phyloP scores from a whole-genome alignment of 1,284 basidiomycete species.

The Leccinum pachyderme region DNA sequence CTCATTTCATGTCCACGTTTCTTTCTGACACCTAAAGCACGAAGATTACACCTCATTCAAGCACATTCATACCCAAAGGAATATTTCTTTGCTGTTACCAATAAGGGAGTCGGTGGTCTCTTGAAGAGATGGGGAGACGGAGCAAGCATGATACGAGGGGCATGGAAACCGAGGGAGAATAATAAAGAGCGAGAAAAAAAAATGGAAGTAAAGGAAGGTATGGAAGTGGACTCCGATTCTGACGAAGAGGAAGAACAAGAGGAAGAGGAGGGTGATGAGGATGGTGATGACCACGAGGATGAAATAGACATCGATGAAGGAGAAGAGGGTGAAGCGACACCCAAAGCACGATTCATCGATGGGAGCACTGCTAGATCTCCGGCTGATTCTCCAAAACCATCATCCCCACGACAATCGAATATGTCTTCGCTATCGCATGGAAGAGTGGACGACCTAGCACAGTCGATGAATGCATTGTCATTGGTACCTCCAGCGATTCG shows the following conservation, averaged over 20 bases:
- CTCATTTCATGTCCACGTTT: constrained; percentile 58
- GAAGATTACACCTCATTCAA: constrained; percentile 80
- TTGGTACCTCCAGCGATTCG: constrained; percentile 66
- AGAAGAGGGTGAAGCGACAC: constrained; percentile 28
- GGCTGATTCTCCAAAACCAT: constrained; percentile 22
- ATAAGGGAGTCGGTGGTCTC: constrained; percentile 80
- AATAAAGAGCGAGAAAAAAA: constrained; percentile 1
- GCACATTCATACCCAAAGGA: constrained; percentile 81
- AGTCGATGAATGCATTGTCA: constrained; percentile 56
- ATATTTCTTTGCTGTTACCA: constrained; percentile 86
- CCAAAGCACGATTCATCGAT: constrained; percentile 24
- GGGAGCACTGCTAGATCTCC: constrained; percentile 20
- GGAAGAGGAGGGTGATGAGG: constrained; percentile 22
- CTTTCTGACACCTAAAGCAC: constrained; percentile 76
- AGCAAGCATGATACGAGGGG: constrained; percentile 67
- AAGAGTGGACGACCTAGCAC: constrained; percentile 43
- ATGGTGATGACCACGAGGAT: constrained; percentile 27
- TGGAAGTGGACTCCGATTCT: constrained; percentile 33
- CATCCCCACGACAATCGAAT: constrained; percentile 16
- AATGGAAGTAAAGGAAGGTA: constrained; percentile 17
- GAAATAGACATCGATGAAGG: constrained; percentile 26
- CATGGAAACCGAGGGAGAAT: constrained; percentile 57
- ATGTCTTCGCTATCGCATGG: constrained; percentile 16
- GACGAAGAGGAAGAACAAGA: constrained; percentile 29
- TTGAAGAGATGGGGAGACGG: constrained; percentile 77